Evolutionary conservation across 345 rosid species (phyloP).

Genomic region (Pistacia vera): DNA sequence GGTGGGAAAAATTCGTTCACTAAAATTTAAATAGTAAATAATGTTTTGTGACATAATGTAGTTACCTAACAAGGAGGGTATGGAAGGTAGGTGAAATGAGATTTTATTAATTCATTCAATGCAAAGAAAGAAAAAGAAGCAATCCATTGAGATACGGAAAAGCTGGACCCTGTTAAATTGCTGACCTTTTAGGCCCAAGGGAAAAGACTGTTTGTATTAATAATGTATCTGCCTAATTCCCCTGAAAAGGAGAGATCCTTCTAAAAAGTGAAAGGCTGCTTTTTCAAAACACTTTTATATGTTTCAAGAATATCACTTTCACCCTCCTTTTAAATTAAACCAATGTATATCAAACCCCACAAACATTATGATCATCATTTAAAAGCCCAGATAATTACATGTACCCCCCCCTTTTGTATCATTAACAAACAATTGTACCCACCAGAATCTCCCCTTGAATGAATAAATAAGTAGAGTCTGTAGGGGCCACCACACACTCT

Average conservation of each 20-base stretch:
- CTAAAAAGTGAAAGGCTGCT: neutral
- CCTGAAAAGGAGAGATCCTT: constrained; percentile 30
- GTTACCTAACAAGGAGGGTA: too few species aligned
- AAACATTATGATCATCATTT: neutral
- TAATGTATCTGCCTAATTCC: constrained; percentile 24
- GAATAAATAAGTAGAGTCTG: neutral
- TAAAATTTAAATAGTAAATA: too few species aligned
- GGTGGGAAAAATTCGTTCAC: too few species aligned
- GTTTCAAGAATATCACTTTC: constrained; percentile 21
- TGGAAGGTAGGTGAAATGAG: too few species aligned
- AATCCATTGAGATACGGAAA: too few species aligned
- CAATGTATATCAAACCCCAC: neutral
- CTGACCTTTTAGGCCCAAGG: neutral
- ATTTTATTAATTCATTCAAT: too few species aligned
- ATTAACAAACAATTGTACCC: too few species aligned
- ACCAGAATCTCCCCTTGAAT: too few species aligned
- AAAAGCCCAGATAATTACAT: neutral
- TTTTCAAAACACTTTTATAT: constrained; percentile 9
- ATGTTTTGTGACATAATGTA: too few species aligned
- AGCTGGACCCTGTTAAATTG: neutral
- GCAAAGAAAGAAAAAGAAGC: neutral
- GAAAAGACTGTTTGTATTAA: neutral
- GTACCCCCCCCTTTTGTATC: too few species aligned
- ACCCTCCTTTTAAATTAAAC: neutral
- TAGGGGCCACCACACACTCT: constrained; percentile 11